Base-by-base conservation (phyloP, 306 rosid species). In the Begonia peltatifolia region DNA sequence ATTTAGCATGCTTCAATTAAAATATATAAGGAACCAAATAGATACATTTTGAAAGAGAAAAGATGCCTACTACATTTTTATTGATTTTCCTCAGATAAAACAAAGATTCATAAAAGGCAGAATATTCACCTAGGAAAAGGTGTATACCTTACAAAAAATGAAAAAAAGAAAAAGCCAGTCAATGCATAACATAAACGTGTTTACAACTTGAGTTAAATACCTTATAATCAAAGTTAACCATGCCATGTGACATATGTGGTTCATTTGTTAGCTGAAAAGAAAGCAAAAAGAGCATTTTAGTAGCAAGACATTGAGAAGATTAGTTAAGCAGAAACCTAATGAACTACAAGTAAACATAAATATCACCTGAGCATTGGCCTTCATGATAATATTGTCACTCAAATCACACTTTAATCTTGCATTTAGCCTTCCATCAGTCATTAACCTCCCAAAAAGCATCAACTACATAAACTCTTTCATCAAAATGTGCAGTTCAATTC, bases 201-300 rank as follows among this genome's bases (percentile, higher is more conserved):
- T 7, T 30, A 30, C 9, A 30, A 5, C 13, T 50, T 47, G 41
- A 61, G 41, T 48, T 55, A 46, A 41, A 36, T n/a, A 92, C 99
- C 94, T 86, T 86, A 76, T 92, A 92, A 64, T 92, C 99, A 63
- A 87, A 83, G 77, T 82, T 81, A 63, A 70, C 46, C 82, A 92
- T 79, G 64, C 94, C 99, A 68, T 92, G 99, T 10, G 99, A 92
- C 99, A 87, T 84, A 22, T 92, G 99, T 10, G 99, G 96, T 63
- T 92, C 99, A 14, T 72, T 79, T 13, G 94, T 77, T 55, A 92
- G 87, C 99, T 92, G 94, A 15, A 65, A 59, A 63, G 2, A 17
- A 41, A 59, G n/a, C 25, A 0, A 61, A 51, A 15, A 35, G 49
- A 55, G 15, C n/a, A 15, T 0, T 38, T 22, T 20, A 61, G 53